Evolutionary conservation across 495 filamentous ascomycete species (phyloP).

Genomic region (Chaetomium cochliodes): DNA sequence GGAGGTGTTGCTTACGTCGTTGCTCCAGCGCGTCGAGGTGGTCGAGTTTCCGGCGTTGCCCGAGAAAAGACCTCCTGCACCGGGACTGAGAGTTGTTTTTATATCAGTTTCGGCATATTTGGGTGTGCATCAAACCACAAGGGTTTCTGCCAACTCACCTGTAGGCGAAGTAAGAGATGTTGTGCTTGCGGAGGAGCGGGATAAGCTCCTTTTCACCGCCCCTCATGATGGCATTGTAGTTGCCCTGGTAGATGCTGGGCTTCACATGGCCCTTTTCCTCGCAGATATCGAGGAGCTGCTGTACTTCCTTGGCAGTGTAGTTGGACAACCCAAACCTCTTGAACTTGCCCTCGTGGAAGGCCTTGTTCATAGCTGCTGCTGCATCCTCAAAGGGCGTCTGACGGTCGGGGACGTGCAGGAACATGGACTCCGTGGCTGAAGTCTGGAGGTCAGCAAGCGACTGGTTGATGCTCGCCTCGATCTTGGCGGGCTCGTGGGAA

Average conservation of each 20-base stretch:
- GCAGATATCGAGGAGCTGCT: not conserved
- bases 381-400: not conserved
- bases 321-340: not conserved
- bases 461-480: not conserved
- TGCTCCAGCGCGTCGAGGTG: not conserved
- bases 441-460: not conserved
- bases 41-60: not conserved
- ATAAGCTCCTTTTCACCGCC: not conserved
- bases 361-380: not conserved
- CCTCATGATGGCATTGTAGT: slow-evolving; percentile 1
- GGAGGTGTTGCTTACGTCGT: no score
- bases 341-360: not conserved
- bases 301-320: not conserved
- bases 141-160: not conserved
- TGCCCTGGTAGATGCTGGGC: slow-evolving; percentile 10
- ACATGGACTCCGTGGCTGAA: not conserved
- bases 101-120: no score
- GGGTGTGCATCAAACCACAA: no score
- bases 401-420: not conserved
- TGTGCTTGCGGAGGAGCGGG: not conserved
- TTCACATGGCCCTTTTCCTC: not conserved
- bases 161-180: slow-evolving; percentile 2
- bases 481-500: not conserved
- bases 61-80: not conserved
- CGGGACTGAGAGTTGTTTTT: not conserved